Evolutionary conservation across 768 basidiomycete species (phyloP), one percentile per base, ranked within the genome.

Genomic region (Rhizopogon salebrosus): DNA sequence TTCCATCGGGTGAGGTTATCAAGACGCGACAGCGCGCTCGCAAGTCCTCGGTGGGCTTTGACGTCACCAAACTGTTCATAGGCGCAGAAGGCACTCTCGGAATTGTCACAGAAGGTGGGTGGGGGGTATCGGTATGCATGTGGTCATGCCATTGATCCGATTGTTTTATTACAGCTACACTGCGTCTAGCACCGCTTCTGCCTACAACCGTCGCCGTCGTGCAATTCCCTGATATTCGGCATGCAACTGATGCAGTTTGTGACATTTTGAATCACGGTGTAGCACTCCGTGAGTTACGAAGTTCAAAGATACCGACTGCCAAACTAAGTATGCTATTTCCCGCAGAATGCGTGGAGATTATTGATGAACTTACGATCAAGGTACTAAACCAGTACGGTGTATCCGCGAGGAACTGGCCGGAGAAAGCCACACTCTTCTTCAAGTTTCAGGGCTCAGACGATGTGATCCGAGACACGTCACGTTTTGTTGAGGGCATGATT

Each of bases 71-170:
- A 65, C 64, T 91, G 5, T 91, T 92, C 70, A 85, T 92, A 51
- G 91, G 91, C 4, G 87, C 88, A 1, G 91, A 93, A 67, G 91
- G 91, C 2, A 92, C 89, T 0, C 66, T 92, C 27, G 91, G 91
- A 2, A 86, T 93, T 57, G 81, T 93, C 13, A 90, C 88, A 0
- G 90, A 93, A 74, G 84, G 86, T 77, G 48, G 37, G 64, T 43
- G 16, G 26, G 40, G 31, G 13, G 40, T 23, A 22, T 35, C 9
- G 27, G 16, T 29, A 3, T 49, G 9, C 20, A 49, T 49, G 18
- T 34, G 2, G n/a, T 49, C 13, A 6, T 10, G 27, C 6, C 26
- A 22, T 23, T 48, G n/a, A 49, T 23, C 24, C 7, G 20, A 11
- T 18, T 14, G 9, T 54, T 11, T 3, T 26, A 29, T 16, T 22